phyloP scores from a whole-genome alignment of 2,329 filamentous ascomycete genomes.

The Monosporascus sp. region DNA sequence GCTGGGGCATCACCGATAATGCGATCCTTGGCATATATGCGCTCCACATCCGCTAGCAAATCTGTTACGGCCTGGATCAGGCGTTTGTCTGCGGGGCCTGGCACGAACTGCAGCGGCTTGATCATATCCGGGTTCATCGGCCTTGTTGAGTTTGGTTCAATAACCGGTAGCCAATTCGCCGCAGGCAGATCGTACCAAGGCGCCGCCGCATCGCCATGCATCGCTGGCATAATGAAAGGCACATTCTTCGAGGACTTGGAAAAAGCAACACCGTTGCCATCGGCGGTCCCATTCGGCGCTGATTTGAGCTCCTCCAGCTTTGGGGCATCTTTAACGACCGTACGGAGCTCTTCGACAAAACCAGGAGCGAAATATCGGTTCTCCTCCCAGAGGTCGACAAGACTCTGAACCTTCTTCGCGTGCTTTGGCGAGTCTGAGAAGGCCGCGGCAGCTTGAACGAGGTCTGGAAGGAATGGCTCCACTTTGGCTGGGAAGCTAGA shows the following conservation, averaged over 20 bases:
- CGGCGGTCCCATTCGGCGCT: constrained; percentile 15
- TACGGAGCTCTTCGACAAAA: constrained; percentile 53
- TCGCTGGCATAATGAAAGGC: constrained; percentile 67
- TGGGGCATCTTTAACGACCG: constrained; percentile 43
- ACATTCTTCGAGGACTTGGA: constrained; percentile 45
- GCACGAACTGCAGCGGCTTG: constrained; percentile 63
- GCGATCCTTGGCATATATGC: constrained; percentile 56
- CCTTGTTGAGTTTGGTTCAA: constrained; percentile 68
- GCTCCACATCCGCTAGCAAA: constrained; percentile 64
- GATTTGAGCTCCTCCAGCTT: constrained; percentile 11
- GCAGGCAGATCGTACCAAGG: constrained; percentile 81
- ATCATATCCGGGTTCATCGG: constrained; percentile 68
- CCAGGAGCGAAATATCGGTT: constrained; percentile 54
- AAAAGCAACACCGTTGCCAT: constrained; percentile 11
- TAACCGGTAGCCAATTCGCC: constrained; percentile 72
- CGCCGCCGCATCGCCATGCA: constrained; percentile 67
- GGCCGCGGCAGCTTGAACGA: constrained; percentile 54
- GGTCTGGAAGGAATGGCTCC: constrained; percentile 53
- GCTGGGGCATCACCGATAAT: constrained; percentile 38
- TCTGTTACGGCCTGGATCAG: constrained; percentile 63
- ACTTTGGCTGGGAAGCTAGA: constrained; percentile 50
- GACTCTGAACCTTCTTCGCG: constrained; percentile 54
- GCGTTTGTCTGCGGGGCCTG: constrained; percentile 62
- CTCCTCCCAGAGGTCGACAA: constrained; percentile 67
- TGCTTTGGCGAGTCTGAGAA: constrained; percentile 61